A percentile compares a stretch with the other conserved stretches of the same genome.
Evolutionary conservation across 78 protist species (phyloP).

Genomic region (Cyanophora paradoxa): DNA sequence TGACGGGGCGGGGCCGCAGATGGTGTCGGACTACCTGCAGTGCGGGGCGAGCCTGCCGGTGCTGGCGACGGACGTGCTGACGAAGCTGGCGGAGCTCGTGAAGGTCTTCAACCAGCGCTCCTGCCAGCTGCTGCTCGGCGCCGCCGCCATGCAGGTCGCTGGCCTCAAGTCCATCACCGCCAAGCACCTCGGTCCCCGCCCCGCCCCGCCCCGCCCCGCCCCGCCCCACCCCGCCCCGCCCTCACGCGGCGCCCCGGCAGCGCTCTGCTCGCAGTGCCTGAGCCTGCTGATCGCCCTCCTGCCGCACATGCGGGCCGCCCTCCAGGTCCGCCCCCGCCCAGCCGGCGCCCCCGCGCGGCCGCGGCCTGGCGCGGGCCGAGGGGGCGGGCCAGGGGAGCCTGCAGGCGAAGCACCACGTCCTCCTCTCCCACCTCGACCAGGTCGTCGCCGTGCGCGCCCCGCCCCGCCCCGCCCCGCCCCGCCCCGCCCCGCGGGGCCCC

Average conservation of each 20-base stretch:
- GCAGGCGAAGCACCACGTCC: background rate
- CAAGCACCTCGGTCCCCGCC: conserved; percentile 11
- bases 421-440: conserved; percentile 13
- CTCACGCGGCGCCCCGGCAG: too few species aligned
- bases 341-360: too few species aligned
- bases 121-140: conserved; percentile 19
- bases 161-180: conserved; percentile 35
- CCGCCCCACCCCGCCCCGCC: background rate
- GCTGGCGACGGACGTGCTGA: background rate
- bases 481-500: too few species aligned
- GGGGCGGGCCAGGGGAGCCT: too few species aligned
- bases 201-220: background rate
- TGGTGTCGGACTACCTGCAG: background rate
- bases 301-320: background rate
- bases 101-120: conserved; percentile 18
- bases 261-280: conserved; percentile 17
- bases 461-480: too few species aligned
- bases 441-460: too few species aligned
- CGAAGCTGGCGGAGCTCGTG: background rate
- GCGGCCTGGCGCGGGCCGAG: too few species aligned
- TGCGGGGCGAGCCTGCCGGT: background rate
- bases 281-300: background rate
- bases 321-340: too few species aligned
- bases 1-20: too few species aligned
- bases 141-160: conserved; percentile 24